Percentiles rank a stretch among this genome's conserved stretches.
These are phyloP conservation scores for Globisporangium echinulatum DNA, from an alignment of 352 stramenopile genomes.

Conservation along the genomic window DNA sequence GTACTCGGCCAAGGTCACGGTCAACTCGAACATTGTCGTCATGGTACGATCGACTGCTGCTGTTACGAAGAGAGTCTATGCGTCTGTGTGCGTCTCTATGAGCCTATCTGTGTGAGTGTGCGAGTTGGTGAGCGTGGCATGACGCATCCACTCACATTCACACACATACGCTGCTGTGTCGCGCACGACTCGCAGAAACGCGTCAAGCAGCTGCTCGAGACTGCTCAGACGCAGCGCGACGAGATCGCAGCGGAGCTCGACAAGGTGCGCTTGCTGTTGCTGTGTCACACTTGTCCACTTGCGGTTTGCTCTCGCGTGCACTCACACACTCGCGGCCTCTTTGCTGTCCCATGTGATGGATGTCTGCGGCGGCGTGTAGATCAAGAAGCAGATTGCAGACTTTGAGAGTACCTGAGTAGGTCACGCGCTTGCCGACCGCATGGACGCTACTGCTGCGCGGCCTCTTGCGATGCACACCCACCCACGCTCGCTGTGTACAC, in stretches of 20 bases:
- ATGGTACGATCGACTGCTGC: conserved; percentile 31
- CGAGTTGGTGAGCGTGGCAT: too few relatives aligned
- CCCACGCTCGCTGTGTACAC: background rate
- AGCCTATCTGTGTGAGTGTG: too few relatives aligned
- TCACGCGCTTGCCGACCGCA: background rate
- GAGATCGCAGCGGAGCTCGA: conserved; percentile 20
- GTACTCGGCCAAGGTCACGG: conserved; percentile 54
- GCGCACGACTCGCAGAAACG: conserved; percentile 36
- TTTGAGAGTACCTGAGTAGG: conserved; percentile 33
- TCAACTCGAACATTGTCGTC: conserved; percentile 78
- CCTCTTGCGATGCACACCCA: background rate
- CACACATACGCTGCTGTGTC: background rate
- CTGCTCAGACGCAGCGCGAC: conserved; percentile 41
- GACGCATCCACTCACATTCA: background rate
- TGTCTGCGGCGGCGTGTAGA: conserved; percentile 7
- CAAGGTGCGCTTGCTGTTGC: conserved; percentile 18
- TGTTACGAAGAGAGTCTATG: too few relatives aligned
- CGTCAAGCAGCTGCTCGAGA: conserved; percentile 80
- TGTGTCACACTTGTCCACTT: background rate
- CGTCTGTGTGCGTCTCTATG: conserved; percentile 1
- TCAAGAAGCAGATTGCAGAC: conserved; percentile 33
- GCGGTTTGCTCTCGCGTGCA: background rate
- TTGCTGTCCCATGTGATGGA: background rate
- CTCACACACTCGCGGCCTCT: background rate
- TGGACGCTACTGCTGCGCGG: background rate